Evolutionary conservation across 2,329 filamentous ascomycete genomes (phyloP), one percentile per base, ranked within the genome.

Genomic region (Venturia oleaginea): DNA sequence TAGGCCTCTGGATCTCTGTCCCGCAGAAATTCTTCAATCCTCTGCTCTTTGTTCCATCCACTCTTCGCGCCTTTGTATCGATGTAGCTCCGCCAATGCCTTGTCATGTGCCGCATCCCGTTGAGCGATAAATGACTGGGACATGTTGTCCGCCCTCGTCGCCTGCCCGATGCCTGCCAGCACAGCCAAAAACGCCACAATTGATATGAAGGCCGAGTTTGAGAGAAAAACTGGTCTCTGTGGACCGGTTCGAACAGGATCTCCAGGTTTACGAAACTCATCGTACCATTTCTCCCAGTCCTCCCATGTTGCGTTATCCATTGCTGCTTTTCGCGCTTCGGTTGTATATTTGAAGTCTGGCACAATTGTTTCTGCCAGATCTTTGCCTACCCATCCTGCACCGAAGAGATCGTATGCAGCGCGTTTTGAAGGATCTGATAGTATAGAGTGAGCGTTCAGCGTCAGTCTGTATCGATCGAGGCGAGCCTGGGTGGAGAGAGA

Each of bases 241-340:
- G 64, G 64, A 34, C 51, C 51, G 24, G 38, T 54, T 27, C 59
- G 22, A 19, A 37, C 32, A 5, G 59, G 43, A 75, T 96, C 90
- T 91, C 92, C 96, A 73, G 42, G 61, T 38, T 61, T 65, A 17
- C 42, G 40, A 27, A 55, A 59, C 72, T 73, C 30, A 68, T 64
- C 64, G 66, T 76, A 73, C 75, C 76, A 78, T 55, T 82, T 82
- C 77, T 96, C 91, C 92, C 92, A 97, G 74, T 99, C 94, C 74
- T 99, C 94, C 94, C 94, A 99, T 0, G 94, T 97, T 0, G 91
- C 94, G 74, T 97, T 97, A 69, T 79, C 74, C 60, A 87, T 84
- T 2, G 81, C 73, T 72, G 55, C 65, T 24, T 46, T 60, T 8
- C 43, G 37, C 6, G 62, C 43, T 13, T 65, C 65, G 59, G 38